Conservation (phyloP, 345 rosid species). For the Eucalyptus sp. region DNA sequence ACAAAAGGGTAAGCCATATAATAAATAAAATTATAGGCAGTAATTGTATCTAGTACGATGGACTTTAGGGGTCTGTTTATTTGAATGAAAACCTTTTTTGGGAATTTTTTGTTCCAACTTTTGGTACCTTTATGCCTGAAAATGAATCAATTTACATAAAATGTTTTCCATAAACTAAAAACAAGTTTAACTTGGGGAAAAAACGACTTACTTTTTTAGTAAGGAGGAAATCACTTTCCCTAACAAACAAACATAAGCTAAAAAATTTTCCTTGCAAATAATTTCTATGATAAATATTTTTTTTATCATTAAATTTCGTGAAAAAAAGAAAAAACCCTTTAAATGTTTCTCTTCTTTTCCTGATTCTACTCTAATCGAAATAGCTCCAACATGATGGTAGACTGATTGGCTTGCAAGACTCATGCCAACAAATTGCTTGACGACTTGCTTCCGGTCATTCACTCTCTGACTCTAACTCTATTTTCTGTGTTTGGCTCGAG, state of each 20-base stretch:
- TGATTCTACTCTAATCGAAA: not conserved
- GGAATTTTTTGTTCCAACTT: not conserved
- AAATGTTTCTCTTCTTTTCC: not conserved
- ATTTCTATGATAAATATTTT: not conserved
- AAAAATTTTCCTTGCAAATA: not conserved
- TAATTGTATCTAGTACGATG: not conserved
- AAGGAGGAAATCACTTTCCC: not conserved
- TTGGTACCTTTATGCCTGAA: not conserved
- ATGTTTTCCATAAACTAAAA: not conserved
- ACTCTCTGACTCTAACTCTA: not conserved
- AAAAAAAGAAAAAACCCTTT: not conserved
- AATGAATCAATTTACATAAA: not conserved
- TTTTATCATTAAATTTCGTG: accelerated
- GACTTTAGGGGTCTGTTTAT: not conserved
- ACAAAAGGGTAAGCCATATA: not conserved
- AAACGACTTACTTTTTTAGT: accelerated
- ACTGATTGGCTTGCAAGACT: not conserved
- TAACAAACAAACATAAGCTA: not conserved
- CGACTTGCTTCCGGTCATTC: not conserved
- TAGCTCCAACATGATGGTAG: not conserved
- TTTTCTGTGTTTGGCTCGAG: not conserved
- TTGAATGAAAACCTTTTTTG: not conserved
- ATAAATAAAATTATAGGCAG: not conserved
- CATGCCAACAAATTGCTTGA: not conserved
- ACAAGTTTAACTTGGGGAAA: not conserved